A percentile compares a stretch with the other conserved stretches of the same genome.
Evolutionary conservation across 2,329 filamentous ascomycete species (phyloP).

Genomic region (Stagonosporopsis rhizophila): DNA sequence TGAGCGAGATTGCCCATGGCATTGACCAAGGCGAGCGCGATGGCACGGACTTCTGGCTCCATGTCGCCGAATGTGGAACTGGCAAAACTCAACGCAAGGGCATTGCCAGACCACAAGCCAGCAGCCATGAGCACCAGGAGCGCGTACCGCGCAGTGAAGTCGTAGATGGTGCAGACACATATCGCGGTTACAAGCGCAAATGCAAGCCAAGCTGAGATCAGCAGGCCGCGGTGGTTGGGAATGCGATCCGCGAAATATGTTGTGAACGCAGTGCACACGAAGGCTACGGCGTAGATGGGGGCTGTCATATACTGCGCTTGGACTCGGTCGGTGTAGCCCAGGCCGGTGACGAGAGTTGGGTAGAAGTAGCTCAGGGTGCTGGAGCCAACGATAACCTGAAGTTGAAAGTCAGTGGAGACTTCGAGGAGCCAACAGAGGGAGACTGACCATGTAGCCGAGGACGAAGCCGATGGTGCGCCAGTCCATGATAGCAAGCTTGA

Average conservation of each 20-base stretch:
- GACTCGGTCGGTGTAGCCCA: conserved; percentile 56
- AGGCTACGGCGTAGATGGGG: conserved; percentile 62
- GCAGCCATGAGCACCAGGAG: conserved; percentile 64
- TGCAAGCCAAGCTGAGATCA: conserved; percentile 59
- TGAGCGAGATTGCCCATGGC: conserved; percentile 62
- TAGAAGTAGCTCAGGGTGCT: conserved; percentile 64
- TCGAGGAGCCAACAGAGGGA: no score
- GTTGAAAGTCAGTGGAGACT: conserved; percentile 5
- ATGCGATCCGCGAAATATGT: conserved; percentile 58
- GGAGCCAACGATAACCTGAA: conserved; percentile 54
- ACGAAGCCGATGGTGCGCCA: conserved; percentile 59
- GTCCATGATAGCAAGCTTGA: conserved; percentile 51
- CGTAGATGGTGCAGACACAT: conserved; percentile 54
- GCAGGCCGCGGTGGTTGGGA: conserved; percentile 55
- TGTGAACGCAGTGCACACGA: conserved; percentile 57
- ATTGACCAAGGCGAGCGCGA: conserved; percentile 62
- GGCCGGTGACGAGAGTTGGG: conserved; percentile 59
- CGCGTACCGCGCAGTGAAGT: conserved; percentile 61
- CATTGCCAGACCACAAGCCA: conserved; percentile 63
- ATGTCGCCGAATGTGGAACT: conserved; percentile 60
- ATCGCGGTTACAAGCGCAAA: conserved; percentile 50
- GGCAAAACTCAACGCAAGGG: conserved; percentile 59
- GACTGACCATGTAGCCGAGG: conserved; percentile 57
- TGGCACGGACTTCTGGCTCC: conserved; percentile 58
- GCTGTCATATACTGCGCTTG: conserved; percentile 61